Percentiles rank a stretch among this genome's conserved stretches.
phyloP scores from a whole-genome alignment of 2,329 filamentous ascomycete genomes.

The Domatiomyces catenatus region DNA sequence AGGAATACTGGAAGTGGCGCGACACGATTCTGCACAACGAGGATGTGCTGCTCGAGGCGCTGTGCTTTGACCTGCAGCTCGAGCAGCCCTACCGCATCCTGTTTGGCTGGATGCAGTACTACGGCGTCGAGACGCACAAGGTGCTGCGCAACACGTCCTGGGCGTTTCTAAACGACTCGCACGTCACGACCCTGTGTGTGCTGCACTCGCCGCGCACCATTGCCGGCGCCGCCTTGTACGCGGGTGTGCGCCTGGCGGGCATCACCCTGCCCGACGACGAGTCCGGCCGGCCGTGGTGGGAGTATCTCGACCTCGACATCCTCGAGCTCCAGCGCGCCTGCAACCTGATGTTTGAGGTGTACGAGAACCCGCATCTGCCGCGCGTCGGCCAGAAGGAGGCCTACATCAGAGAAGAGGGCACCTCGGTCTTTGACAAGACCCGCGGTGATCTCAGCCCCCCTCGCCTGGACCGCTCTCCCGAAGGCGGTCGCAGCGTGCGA shows the following conservation, averaged over 20 bases:
- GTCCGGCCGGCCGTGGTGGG: conserved; percentile 75
- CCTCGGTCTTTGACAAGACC: conserved; percentile 23
- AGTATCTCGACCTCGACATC: conserved; percentile 55
- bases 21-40: conserved; percentile 88
- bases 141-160: conserved; percentile 70
- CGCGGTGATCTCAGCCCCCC: conserved; percentile 16
- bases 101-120: conserved; percentile 61
- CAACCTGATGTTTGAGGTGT: conserved; percentile 51
- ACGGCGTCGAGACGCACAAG: conserved; percentile 65
- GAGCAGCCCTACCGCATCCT: conserved; percentile 77
- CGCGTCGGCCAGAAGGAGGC: conserved; percentile 26
- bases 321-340: conserved; percentile 57
- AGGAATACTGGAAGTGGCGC: conserved; percentile 96
- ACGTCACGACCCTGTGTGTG: conserved; percentile 69
- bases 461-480: conserved; percentile 7
- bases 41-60: conserved; percentile 74
- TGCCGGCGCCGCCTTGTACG: conserved; percentile 73
- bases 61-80: conserved; percentile 88
- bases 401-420: conserved; percentile 26
- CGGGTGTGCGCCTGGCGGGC: conserved; percentile 59
- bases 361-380: conserved; percentile 29
- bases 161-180: conserved; percentile 87
- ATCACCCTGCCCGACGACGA: conserved; percentile 60
- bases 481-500: conserved; percentile 17
- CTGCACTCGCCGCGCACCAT: conserved; percentile 66